Evolutionary conservation across 139 green algal species (phyloP), one percentile per base, ranked within the genome.

Genomic region (Micromonas pusilla): DNA sequence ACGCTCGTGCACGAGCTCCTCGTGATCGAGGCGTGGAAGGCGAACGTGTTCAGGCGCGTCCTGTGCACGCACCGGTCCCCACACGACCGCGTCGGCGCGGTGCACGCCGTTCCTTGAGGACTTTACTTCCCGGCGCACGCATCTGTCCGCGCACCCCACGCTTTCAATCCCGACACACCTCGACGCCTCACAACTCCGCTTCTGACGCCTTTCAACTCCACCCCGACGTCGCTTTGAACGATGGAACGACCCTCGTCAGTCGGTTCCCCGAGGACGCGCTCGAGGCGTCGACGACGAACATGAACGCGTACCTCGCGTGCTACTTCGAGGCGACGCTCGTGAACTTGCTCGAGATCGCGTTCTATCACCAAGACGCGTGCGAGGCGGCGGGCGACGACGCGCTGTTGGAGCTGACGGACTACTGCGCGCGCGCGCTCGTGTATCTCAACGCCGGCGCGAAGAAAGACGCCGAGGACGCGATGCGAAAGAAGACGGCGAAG

Each of bases 301-400:
- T 77, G 72, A 16, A 79, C 13, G 72, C 4, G 4, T 95, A 94
- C 82, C 72, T 89, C 65, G 77, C 92, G 52, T 71, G 92, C 4
- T 91, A 91, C 34, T 89, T 94, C 57, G 90, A 95, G 80, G 81
- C 86, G 6, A 76, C 81, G 21, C 45, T 94, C 5, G 86, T 87
- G 30, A 97, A 96, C 84, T 82, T 97, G 67, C 82, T 97, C 4
- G 90, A 96, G 90, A 87, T 92, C 53, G 33, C 19, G 6, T 33
- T 82, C 21, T 82, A 78, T 45, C 78, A 82, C 60, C 39, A 64
- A 3, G 30, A 77, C 9, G 68, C 68, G 39, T 82, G 68, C 68
- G 52, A 82, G 63, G 67, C 20, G 23, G 66, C 89, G 5, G 33
- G 64, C 28, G 92, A 96, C 73, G 90, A 96, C 67, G 82, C 82